Evolutionary conservation across 805 yeast genomes (phyloP), one percentile per base, ranked within the genome.

Genomic region (Barnettozyma californica): DNA sequence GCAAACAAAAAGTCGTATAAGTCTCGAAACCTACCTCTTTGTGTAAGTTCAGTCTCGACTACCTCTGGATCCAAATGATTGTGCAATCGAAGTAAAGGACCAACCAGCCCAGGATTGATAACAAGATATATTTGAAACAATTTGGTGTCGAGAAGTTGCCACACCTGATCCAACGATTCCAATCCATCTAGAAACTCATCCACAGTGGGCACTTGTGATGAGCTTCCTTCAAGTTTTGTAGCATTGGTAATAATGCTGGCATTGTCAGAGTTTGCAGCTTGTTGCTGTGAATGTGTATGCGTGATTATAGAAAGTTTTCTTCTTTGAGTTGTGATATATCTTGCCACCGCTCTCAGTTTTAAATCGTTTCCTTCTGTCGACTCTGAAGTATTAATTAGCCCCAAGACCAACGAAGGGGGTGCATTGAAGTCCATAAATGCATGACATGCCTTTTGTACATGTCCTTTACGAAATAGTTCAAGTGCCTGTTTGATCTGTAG

Each of bases 1-100:
- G 84, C 78, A 55, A 70, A 81, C 56, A 84, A 87, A 59, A 87
- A 91, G 58, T 87, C 95, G 9, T 88, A 74, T 38, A 91, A 69
- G 57, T 89, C 97, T 29, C 76, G 76, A 56, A 78, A 77, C 59
- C 78, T 75, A 3, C 71, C 67, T 8, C 74, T 68, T 4, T 67
- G 60, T 10, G 73, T 63, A 26, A 89, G 73, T 44, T 77, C 74
- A 10, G 67, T 63, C 43, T 78, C 77, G 1, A 88, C 95, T 2
- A 78, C 71, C 1, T 71, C 68, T 5, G 83, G 74, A 56, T 84
- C 83, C 68, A 97, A 89, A 55, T 73, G 70, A 63, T 91, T 94
- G 25, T 79, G 77, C 2, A 89, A 74, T 43, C 98, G 72, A 5
- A 92, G 71, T 19, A 92, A 76, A 0, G 98, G 94, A 0, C 92